Conservation (phyloP, 768 basidiomycete genomes). For the Collybia nuda region DNA sequence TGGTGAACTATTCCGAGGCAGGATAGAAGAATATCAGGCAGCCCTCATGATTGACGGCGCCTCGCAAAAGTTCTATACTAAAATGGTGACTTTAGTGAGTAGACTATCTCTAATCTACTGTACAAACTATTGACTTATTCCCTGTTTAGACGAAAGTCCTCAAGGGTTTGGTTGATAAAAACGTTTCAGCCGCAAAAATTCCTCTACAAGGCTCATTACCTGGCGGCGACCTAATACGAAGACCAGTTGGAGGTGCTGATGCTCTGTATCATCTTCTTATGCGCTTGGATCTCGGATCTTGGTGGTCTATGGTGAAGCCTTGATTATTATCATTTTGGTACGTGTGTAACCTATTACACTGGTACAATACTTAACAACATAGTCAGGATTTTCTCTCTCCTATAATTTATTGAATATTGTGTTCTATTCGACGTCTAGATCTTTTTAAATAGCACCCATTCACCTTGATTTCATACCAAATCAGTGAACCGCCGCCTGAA, state of each 20-base stretch:
- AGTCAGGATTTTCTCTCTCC: neutral
- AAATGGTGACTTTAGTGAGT: constrained; percentile 60
- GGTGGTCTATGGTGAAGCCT: constrained; percentile 44
- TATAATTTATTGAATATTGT: no score
- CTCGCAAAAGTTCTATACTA: constrained; percentile 49
- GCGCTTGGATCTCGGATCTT: constrained; percentile 53
- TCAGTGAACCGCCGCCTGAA: no score
- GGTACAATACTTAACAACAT: neutral
- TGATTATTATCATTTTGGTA: neutral
- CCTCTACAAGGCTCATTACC: constrained; percentile 20
- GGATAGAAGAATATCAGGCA: constrained; percentile 67
- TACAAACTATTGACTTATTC: constrained; percentile 7
- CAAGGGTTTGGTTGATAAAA: constrained; percentile 57
- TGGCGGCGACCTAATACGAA: constrained; percentile 24
- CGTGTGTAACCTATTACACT: neutral
- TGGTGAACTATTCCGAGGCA: constrained; percentile 54
- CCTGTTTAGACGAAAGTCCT: constrained; percentile 50
- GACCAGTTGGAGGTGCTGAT: constrained; percentile 50
- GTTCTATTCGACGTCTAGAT: no score
- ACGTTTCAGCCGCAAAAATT: constrained; percentile 22
- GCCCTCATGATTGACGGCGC: constrained; percentile 54
- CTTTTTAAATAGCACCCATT: no score
- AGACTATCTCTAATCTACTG: neutral
- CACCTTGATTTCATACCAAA: no score
- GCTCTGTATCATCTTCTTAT: constrained; percentile 55